Percentiles rank a stretch among this genome's conserved stretches.
Conservation (phyloP, 164 flowering plant species). For the Litsea cubeba region DNA sequence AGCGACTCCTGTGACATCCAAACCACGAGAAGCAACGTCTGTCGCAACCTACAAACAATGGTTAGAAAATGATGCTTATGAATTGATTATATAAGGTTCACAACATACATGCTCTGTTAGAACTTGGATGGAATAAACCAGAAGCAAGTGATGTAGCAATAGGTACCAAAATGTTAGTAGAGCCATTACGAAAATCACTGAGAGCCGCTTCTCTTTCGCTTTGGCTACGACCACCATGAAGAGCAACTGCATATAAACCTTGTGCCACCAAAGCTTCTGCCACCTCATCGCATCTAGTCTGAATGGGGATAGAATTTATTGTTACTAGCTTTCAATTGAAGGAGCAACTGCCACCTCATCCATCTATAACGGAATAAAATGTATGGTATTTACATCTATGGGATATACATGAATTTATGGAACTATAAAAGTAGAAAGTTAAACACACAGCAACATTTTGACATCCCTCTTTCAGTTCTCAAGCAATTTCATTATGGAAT, state of each 20-base stretch:
- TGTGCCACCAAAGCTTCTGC: constrained; percentile 57
- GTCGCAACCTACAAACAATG: constrained; percentile 53
- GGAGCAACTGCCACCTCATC: too few species aligned
- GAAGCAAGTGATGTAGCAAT: background rate
- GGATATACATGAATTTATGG: too few species aligned
- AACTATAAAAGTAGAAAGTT: too few species aligned
- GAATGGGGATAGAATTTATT: background rate
- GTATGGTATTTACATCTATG: too few species aligned
- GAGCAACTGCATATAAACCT: constrained; percentile 62
- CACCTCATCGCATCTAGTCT: constrained; percentile 66
- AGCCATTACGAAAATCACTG: constrained; percentile 51
- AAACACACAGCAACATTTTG: too few species aligned
- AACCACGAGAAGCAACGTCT: constrained; percentile 76
- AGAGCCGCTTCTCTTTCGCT: constrained; percentile 66
- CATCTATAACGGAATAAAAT: too few species aligned
- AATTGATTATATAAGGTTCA: background rate
- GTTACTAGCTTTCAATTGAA: too few species aligned
- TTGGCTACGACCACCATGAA: constrained; percentile 75
- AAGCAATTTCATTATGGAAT: too few species aligned
- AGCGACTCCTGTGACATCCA: constrained; percentile 66
- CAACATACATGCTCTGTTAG: background rate
- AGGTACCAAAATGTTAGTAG: constrained; percentile 55
- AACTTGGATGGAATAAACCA: background rate
- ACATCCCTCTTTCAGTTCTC: too few species aligned
- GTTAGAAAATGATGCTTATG: background rate